Conservation (phyloP, 148 eudicot genomes). For the Rhododendron ovatum region DNA sequence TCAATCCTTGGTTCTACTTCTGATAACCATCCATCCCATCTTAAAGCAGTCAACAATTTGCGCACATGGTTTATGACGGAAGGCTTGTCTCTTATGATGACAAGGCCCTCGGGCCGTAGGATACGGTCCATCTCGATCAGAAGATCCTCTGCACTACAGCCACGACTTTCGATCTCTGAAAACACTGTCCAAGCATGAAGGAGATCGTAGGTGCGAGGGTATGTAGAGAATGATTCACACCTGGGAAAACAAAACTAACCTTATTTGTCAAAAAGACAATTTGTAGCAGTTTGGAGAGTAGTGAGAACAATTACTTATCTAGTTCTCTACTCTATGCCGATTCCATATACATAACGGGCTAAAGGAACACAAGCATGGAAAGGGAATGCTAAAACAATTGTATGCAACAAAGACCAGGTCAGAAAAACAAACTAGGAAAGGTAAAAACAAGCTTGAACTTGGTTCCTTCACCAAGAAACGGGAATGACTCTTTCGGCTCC, state of each 20-base stretch:
- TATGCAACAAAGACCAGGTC: neutral
- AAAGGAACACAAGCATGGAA: neutral
- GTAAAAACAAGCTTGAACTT: neutral
- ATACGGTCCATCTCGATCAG: constrained; percentile 76
- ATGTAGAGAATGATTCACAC: constrained; percentile 81
- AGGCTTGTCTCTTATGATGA: constrained; percentile 58
- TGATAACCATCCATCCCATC: constrained; percentile 55
- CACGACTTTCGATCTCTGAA: constrained; percentile 46
- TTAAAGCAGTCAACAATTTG: constrained; percentile 41
- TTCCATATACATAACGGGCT: neutral
- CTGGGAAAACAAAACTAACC: constrained; percentile 21
- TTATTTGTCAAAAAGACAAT: neutral
- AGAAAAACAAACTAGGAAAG: neutral
- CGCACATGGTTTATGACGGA: constrained; percentile 34
- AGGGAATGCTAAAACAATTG: neutral
- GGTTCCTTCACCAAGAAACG: neutral
- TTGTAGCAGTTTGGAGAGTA: neutral
- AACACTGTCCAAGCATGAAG: constrained; percentile 73
- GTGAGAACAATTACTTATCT: neutral
- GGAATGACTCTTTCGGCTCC: neutral
- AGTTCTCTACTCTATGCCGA: neutral
- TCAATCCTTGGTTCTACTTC: constrained; percentile 69
- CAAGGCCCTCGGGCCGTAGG: constrained; percentile 58
- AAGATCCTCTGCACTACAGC: constrained; percentile 64
- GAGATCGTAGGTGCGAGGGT: constrained; percentile 75